Conservation (phyloP, 1,284 basidiomycete genomes). For the Acaromyces ingoldii region DNA sequence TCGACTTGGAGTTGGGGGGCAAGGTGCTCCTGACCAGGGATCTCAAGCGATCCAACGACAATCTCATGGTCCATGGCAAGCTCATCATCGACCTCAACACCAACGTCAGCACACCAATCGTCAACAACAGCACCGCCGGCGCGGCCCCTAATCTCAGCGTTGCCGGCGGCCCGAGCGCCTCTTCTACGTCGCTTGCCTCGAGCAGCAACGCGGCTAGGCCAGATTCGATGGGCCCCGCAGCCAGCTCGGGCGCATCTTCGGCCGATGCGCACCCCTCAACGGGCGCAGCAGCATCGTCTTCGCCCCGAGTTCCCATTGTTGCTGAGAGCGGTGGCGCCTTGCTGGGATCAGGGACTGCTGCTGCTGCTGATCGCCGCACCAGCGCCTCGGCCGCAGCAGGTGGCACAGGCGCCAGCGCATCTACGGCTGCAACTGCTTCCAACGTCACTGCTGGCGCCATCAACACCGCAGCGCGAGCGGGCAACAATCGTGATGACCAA, state of each 20-base stretch:
- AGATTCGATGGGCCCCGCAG: not conserved
- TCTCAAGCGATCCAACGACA: constrained; percentile 50
- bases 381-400: constrained; percentile 5
- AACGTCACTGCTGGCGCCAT: constrained; percentile 4
- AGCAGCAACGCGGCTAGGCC: not conserved
- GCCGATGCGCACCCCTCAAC: constrained; percentile 2
- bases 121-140: constrained; percentile 36
- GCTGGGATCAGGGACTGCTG: too few species aligned
- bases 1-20: constrained; percentile 80
- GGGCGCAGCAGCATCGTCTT: constrained; percentile 1
- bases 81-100: constrained; percentile 51
- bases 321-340: not conserved
- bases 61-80: constrained; percentile 51
- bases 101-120: constrained; percentile 44
- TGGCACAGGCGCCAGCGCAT: not conserved
- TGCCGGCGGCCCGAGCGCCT: constrained; percentile 23
- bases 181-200: constrained; percentile 36
- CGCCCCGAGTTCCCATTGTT: not conserved
- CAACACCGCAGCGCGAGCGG: not conserved
- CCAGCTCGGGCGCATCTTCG: not conserved
- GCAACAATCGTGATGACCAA: not conserved
- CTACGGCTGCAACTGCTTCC: constrained; percentile 10
- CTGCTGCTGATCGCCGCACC: constrained; percentile 3
- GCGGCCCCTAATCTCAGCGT: constrained; percentile 23
- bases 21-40: constrained; percentile 58